Conservation (phyloP, 2,329 filamentous ascomycete genomes). For the Ambrosiella xylebori region DNA sequence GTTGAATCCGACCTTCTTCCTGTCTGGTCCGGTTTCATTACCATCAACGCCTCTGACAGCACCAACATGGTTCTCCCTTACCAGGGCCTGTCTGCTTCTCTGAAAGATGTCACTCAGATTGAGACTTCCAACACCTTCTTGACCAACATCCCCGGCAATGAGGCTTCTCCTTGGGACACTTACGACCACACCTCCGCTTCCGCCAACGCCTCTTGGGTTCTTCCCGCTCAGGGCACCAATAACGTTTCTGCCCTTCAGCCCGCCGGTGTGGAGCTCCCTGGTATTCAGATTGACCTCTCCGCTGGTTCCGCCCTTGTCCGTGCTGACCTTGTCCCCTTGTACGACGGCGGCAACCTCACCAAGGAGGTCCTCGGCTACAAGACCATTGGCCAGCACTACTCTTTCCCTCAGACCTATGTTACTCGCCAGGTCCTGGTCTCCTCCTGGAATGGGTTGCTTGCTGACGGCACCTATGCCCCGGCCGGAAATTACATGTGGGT, state of each 20-base stretch:
- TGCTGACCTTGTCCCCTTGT: constrained; percentile 19
- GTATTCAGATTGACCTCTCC: constrained; percentile 21
- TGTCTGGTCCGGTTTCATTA: constrained; percentile 27
- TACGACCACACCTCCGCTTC: constrained; percentile 18
- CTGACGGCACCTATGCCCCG: constrained; percentile 29
- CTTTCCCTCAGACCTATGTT: constrained; percentile 22
- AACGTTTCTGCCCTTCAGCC: background rate
- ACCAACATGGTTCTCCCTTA: constrained; percentile 24
- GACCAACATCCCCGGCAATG: constrained; percentile 19
- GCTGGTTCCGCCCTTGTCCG: constrained; percentile 25
- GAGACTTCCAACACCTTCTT: constrained; percentile 17
- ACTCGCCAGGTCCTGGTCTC: constrained; percentile 16
- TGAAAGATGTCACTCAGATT: constrained; percentile 21
- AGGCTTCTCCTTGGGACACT: constrained; percentile 11
- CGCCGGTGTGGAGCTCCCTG: constrained; percentile 18
- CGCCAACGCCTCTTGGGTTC: constrained; percentile 19
- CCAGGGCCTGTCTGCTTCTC: constrained; percentile 21
- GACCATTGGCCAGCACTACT: constrained; percentile 26
- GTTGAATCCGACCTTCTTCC: constrained; percentile 21
- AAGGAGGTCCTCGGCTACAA: constrained; percentile 23
- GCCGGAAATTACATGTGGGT: constrained; percentile 32
- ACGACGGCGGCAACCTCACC: constrained; percentile 10
- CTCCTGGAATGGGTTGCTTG: constrained; percentile 30
- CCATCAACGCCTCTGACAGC: constrained; percentile 23
- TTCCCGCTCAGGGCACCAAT: constrained; percentile 5